Conservation (phyloP, 2,329 filamentous ascomycete species). For the Ustulina deusta region DNA sequence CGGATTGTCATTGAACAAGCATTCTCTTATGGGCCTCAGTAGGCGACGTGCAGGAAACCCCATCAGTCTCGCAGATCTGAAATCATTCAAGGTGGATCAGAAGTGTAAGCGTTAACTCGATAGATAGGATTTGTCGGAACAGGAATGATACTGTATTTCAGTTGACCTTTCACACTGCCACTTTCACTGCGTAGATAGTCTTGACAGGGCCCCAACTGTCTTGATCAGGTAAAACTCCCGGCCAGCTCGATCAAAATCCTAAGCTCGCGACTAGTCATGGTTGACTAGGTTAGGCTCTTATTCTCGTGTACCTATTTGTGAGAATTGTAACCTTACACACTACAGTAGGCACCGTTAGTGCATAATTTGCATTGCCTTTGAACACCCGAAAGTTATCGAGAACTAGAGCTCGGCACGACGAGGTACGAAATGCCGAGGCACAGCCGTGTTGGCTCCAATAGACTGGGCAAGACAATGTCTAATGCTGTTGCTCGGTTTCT, state of each 20-base stretch:
- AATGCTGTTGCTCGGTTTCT: constrained; percentile 14
- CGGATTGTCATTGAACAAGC: constrained; percentile 15
- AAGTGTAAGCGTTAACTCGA: constrained; percentile 2
- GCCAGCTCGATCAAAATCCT: constrained; percentile 10
- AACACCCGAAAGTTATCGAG: constrained; percentile 1
- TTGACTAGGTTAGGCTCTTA: constrained; percentile 1
- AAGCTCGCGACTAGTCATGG: background rate
- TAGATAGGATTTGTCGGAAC: constrained; percentile 15
- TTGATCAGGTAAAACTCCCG: constrained; percentile 27
- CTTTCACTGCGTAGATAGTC: constrained; percentile 15
- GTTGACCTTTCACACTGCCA: constrained; percentile 20
- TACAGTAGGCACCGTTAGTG: background rate
- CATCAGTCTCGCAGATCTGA: constrained; percentile 12
- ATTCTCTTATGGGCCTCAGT: constrained; percentile 20
- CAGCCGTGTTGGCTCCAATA: constrained; percentile 10
- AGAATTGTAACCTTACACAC: background rate
- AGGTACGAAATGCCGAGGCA: constrained; percentile 14
- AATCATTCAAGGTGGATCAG: constrained; percentile 22
- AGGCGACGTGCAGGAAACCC: constrained; percentile 32
- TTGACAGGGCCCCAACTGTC: constrained; percentile 25
- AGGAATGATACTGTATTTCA: constrained; percentile 9
- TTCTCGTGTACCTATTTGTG: constrained; percentile 15
- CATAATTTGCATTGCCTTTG: constrained; percentile 2
- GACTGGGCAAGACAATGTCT: constrained; percentile 20
- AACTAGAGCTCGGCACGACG: constrained; percentile 1